These are phyloP conservation scores for Ilex paraguariensis DNA, from an alignment of 305 asterid genomes.

Conservation along the genomic window DNA sequence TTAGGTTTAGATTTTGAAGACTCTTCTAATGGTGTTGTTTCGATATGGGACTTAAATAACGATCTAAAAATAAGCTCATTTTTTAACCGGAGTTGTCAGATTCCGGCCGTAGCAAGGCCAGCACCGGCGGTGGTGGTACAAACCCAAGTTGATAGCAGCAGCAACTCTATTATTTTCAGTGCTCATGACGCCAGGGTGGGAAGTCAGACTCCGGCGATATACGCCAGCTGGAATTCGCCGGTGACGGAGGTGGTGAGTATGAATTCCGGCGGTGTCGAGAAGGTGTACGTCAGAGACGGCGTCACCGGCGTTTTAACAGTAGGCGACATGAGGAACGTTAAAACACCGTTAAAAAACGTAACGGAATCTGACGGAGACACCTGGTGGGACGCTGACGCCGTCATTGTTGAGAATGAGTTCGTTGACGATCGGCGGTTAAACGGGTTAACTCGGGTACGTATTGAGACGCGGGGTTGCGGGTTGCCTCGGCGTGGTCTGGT, in stretches of 20 bases:
- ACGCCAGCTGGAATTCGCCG: constrained; percentile 55
- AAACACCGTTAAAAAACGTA: constrained; percentile 40
- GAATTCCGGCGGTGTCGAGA: constrained; percentile 32
- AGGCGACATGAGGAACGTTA: constrained; percentile 70
- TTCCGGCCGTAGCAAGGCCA: constrained; percentile 17
- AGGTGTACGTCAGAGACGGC: constrained; percentile 60
- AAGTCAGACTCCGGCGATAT: constrained; percentile 39
- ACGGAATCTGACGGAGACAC: constrained; percentile 41
- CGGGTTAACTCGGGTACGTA: too few relatives aligned
- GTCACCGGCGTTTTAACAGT: constrained; percentile 48
- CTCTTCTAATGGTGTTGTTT: constrained; percentile 45
- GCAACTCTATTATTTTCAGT: constrained; percentile 44
- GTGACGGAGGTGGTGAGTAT: constrained; percentile 21
- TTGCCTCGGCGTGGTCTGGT: too few relatives aligned
- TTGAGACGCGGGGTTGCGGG: too few relatives aligned
- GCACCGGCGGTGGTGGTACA: constrained; percentile 40
- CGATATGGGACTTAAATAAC: constrained; percentile 51
- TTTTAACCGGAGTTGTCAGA: constrained; percentile 17
- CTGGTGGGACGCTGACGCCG: constrained; percentile 89
- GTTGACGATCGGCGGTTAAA: constrained; percentile 27
- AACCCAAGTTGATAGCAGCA: constrained; percentile 32
- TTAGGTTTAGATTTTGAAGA: constrained; percentile 58
- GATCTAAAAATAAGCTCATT: constrained; percentile 15
- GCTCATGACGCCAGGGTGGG: constrained; percentile 64
- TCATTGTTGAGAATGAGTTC: constrained; percentile 37